phyloP scores from a whole-genome alignment of 805 yeast genomes.

The Yarrowia alimentaria region DNA sequence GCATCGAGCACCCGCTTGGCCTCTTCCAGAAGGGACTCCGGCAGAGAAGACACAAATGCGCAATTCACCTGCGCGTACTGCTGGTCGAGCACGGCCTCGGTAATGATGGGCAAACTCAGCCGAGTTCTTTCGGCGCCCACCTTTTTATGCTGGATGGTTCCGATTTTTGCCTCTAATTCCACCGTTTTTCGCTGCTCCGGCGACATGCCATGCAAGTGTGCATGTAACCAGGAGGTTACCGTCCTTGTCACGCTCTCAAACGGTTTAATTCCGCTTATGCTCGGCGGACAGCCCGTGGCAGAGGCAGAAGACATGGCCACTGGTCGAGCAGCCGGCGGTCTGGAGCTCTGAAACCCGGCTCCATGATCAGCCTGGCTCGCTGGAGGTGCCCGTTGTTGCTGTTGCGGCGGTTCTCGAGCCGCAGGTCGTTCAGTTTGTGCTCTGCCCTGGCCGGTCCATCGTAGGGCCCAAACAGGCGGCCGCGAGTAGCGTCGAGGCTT shows the following conservation, averaged over 20 bases:
- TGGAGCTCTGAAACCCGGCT: too few relatives aligned
- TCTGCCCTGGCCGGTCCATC: conserved; percentile 58
- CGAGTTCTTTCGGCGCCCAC: conserved; percentile 35
- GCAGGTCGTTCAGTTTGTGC: conserved; percentile 31
- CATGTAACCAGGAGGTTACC: conserved; percentile 86
- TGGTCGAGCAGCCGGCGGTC: too few relatives aligned
- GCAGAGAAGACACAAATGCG: conserved; percentile 36
- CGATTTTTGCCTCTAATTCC: conserved; percentile 50
- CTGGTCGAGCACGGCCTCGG: conserved; percentile 39
- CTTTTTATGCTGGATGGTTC: conserved; percentile 36
- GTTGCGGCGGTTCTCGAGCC: background rate
- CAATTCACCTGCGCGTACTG: conserved; percentile 35
- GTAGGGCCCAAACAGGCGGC: conserved; percentile 84
- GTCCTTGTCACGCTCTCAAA: conserved; percentile 77
- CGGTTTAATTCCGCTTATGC: conserved; percentile 73
- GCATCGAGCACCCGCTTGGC: conserved; percentile 19
- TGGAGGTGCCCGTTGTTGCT: too few relatives aligned
- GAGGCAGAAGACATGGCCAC: background rate
- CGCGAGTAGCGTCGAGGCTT: conserved; percentile 62
- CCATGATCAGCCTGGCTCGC: too few relatives aligned
- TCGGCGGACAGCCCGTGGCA: conserved; percentile 45
- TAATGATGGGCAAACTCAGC: conserved; percentile 35
- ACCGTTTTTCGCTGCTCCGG: conserved; percentile 34
- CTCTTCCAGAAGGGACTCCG: conserved; percentile 29
- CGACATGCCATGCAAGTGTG: conserved; percentile 52